Percentiles rank a stretch among this genome's conserved stretches.
Evolutionary conservation across 805 yeast species (phyloP).

Genomic region (Tetrapisispora namnaoensis): DNA sequence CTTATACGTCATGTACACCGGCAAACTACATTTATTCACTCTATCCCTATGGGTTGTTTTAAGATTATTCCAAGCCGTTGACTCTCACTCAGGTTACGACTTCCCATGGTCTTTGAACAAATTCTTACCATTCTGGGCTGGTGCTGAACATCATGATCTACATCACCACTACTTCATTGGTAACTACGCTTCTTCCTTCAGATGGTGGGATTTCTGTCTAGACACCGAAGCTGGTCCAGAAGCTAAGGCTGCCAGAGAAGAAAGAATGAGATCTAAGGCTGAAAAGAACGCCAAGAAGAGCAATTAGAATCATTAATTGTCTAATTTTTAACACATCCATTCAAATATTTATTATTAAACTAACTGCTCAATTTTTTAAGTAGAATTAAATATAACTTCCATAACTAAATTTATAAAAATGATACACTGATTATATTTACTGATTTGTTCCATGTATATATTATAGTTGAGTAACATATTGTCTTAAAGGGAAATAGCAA

Average conservation of each 20-base stretch:
- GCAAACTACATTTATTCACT: conserved; percentile 80
- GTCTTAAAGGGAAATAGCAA: too few species aligned
- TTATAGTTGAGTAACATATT: not conserved
- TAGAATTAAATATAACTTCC: not conserved
- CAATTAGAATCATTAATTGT: conserved; percentile 1
- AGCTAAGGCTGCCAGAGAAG: conserved; percentile 68
- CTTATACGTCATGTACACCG: conserved; percentile 65
- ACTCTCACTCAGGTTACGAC: conserved; percentile 95
- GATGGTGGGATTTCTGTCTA: conserved; percentile 88
- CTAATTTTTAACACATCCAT: not conserved
- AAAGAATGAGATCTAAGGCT: conserved; percentile 46
- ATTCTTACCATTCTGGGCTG: conserved; percentile 94
- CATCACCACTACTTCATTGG: conserved; percentile 96
- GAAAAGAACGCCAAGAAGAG: conserved; percentile 35
- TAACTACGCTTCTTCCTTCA: conserved; percentile 86
- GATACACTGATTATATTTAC: not conserved
- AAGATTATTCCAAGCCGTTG: conserved; percentile 92
- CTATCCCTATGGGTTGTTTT: conserved; percentile 78
- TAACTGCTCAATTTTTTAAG: not conserved
- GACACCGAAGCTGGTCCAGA: conserved; percentile 86
- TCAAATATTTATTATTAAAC: conserved; percentile 1
- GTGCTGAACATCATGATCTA: conserved; percentile 96
- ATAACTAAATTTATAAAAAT: not conserved
- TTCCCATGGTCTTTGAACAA: conserved; percentile 95
- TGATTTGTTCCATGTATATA: not conserved